Conservation (phyloP, 75 land plant genomes). For the Pinus tabuliformis region DNA sequence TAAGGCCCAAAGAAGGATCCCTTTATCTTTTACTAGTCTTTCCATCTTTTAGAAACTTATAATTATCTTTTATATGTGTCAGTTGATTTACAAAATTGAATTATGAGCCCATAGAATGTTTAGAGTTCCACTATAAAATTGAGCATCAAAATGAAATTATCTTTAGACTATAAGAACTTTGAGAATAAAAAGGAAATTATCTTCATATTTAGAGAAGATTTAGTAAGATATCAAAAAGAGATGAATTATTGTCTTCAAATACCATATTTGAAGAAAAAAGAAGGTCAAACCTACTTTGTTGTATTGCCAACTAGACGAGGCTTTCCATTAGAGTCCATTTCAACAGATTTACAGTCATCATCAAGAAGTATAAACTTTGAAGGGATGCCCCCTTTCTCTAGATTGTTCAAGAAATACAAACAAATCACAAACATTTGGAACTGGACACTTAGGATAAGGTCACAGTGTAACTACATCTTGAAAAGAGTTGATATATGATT, state of each 20-base stretch:
- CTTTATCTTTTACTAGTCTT: conserved; percentile 53
- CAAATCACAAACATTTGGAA: background rate
- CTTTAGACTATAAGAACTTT: no score
- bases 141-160: no score
- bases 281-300: conserved; percentile 35
- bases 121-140: background rate
- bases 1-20: conserved; percentile 66
- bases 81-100: conserved; percentile 79
- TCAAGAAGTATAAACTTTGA: conserved; percentile 89
- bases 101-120: background rate
- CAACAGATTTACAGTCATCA: conserved; percentile 95
- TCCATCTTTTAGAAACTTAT: conserved; percentile 85
- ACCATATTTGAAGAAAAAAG: no score
- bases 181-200: no score
- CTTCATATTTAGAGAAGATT: no score
- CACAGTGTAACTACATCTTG: no score
- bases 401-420: conserved; percentile 18
- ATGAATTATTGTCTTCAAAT: no score
- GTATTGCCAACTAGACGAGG: conserved; percentile 25
- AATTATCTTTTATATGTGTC: conserved; percentile 80
- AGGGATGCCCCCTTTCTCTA: conserved; percentile 72
- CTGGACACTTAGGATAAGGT: no score
- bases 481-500: no score
- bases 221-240: no score
- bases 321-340: conserved; percentile 39